Base-by-base conservation (phyloP, 768 basidiomycete species). In the Suillus bovinus region DNA sequence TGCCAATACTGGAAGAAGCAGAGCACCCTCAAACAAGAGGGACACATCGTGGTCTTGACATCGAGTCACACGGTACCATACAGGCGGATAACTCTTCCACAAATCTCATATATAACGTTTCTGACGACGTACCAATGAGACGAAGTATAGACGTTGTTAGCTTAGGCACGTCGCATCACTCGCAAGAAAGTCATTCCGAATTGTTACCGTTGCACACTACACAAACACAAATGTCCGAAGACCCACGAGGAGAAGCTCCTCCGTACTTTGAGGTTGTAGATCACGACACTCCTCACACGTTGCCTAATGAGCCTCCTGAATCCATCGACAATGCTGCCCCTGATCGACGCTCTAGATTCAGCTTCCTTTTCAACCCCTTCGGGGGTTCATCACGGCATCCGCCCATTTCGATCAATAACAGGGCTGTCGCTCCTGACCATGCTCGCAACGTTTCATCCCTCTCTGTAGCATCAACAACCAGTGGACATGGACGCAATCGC, bases 201-300 rank as follows among this genome's bases (percentile, higher is more conserved):
- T 44, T 74, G 1, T 63, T 74, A 36, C 52, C 41, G 38, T 22
- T 58, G 9, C 70, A 73, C 24, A n/a, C 22, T 13, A 58, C 39
- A 36, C 38, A 59, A 56, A 17, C 61, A 36, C 38, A 59, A 56
- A 17, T 58, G 16, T 27, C 17, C 17, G 61, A 29, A 14, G 82
- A 81, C 67, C 79, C 81, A 10, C 76, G 86, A 64, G 90, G 88
- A 27, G 84, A 85, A 44, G 86, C 87, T 6, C 90, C 90, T 5
- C 73, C 89, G 0, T 92, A 92, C 71, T 84, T 81, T 57, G 88
- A 90, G 66, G 82, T 81, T 13, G 76, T 82, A 36, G 69, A 74
- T 44, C 53, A 42, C 13, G 70, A 66, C 10, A 39, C 41, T 4
- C 59, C 60, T 22, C 52, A 47, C 65, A 47, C 54, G 46, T 61